Conservation (phyloP, 2,329 filamentous ascomycete genomes). For the Colletotrichum sp. region DNA sequence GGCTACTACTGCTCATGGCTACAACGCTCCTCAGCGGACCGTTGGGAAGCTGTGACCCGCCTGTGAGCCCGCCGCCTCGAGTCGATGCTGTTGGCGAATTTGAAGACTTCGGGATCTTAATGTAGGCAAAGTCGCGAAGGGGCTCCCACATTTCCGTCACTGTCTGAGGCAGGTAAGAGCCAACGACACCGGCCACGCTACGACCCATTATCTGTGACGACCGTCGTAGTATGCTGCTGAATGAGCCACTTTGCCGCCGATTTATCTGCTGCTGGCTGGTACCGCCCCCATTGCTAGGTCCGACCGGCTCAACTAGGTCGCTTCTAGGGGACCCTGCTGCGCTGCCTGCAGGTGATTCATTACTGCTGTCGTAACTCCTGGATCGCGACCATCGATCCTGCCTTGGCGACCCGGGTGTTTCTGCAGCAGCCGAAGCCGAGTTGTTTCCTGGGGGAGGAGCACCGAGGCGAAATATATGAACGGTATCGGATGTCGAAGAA, state of each 20-base stretch:
- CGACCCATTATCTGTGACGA: constrained; percentile 94
- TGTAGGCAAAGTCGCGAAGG: constrained; percentile 91
- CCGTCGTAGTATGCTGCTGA: constrained; percentile 89
- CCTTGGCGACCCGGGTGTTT: constrained; percentile 44
- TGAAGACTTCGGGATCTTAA: constrained; percentile 79
- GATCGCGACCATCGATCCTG: constrained; percentile 59
- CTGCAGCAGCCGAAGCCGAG: constrained; percentile 37
- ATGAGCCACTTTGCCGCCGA: constrained; percentile 71
- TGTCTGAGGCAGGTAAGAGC: constrained; percentile 89
- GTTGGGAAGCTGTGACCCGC: constrained; percentile 26
- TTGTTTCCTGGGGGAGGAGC: constrained; percentile 44
- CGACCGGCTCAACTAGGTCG: constrained; percentile 47
- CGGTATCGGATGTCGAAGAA: constrained; percentile 93
- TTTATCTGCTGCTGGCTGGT: constrained; percentile 34
- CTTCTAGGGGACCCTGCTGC: constrained; percentile 50
- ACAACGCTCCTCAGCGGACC: constrained; percentile 85
- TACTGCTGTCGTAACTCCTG: constrained; percentile 59
- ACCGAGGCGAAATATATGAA: constrained; percentile 90
- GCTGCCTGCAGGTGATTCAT: constrained; percentile 53
- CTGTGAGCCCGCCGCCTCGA: neutral
- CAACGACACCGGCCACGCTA: constrained; percentile 85
- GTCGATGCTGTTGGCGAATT: constrained; percentile 28
- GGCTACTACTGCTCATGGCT: constrained; percentile 92
- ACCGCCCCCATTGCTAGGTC: constrained; percentile 27
- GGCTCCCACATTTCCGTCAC: constrained; percentile 99